These are phyloP conservation scores for Collybia nuda DNA, from an alignment of 768 basidiomycete species.

Conservation along the genomic window DNA sequence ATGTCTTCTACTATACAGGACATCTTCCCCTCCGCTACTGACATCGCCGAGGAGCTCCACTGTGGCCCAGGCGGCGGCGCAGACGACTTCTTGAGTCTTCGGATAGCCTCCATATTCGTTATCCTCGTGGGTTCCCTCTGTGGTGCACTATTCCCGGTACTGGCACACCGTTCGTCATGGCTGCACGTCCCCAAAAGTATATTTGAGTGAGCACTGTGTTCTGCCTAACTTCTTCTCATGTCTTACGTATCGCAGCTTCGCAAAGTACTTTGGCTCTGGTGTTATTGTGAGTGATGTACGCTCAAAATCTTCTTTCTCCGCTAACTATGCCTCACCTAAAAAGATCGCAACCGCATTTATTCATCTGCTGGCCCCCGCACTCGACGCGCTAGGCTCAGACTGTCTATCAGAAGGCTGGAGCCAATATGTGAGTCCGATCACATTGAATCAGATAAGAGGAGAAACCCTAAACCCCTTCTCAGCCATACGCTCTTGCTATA, in stretches of 20 bases:
- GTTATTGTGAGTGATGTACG: conserved; percentile 60
- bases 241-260: conserved; percentile 48
- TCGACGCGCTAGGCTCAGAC: conserved; percentile 64
- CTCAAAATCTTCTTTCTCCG: conserved; percentile 5
- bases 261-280: conserved; percentile 90
- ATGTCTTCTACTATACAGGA: conserved; percentile 1
- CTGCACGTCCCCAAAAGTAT: conserved; percentile 56
- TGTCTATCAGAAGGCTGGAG: conserved; percentile 75
- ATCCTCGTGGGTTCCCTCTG: conserved; percentile 57
- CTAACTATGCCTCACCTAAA: conserved; percentile 1
- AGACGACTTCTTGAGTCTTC: conserved; percentile 46
- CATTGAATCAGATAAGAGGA: neutral
- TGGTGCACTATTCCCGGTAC: conserved; percentile 73
- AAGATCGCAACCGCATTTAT: conserved; percentile 91
- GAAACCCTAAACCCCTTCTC: neutral
- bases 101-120: conserved; percentile 75
- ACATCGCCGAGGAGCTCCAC: conserved; percentile 21
- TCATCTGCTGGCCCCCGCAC: conserved; percentile 75
- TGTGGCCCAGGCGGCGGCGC: conserved; percentile 58
- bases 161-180: conserved; percentile 51
- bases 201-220: conserved; percentile 59
- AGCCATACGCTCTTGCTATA: conserved; percentile 80
- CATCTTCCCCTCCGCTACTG: conserved; percentile 4
- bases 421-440: conserved; percentile 58
- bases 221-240: neutral